These are phyloP conservation scores for Torulaspora quercuum DNA, from an alignment of 805 yeast species.

Conservation along the genomic window DNA sequence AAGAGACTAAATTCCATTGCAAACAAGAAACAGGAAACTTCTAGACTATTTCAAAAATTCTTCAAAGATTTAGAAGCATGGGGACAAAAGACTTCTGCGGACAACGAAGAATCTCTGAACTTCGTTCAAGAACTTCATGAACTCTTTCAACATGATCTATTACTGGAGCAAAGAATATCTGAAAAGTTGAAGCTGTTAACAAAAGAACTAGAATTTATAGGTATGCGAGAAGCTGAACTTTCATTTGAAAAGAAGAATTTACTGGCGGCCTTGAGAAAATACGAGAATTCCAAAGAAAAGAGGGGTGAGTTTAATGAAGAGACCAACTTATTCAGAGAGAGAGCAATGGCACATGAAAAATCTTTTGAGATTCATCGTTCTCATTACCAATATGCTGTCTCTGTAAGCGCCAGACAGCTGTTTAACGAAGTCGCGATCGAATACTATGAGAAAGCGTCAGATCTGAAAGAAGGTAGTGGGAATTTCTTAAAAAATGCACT, in stretches of 20 bases:
- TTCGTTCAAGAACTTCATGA: slow-evolving; percentile 25
- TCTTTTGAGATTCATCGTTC: slow-evolving; percentile 20
- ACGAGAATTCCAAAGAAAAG: slow-evolving; percentile 19
- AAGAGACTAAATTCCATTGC: slow-evolving; percentile 21
- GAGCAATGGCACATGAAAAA: slow-evolving; percentile 21
- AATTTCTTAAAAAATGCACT: slow-evolving; percentile 23
- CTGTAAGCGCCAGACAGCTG: slow-evolving; percentile 25
- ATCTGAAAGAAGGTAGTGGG: slow-evolving; percentile 26
- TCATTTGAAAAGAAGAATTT: slow-evolving; percentile 22
- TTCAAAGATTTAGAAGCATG: slow-evolving; percentile 21
- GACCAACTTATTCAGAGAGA: slow-evolving; percentile 24
- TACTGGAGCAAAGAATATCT: slow-evolving; percentile 24
- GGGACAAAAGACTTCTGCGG: slow-evolving; percentile 19
- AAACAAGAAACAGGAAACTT: slow-evolving; percentile 20
- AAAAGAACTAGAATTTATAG: slow-evolving; percentile 24
- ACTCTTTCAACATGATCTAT: slow-evolving; percentile 25
- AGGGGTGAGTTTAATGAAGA: slow-evolving; percentile 28
- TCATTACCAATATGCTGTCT: slow-evolving; percentile 26
- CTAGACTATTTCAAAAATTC: slow-evolving; percentile 22
- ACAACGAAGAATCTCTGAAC: slow-evolving; percentile 13
- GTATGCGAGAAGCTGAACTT: slow-evolving; percentile 28
- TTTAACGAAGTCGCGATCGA: slow-evolving; percentile 28
- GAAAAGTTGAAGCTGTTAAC: slow-evolving; percentile 18
- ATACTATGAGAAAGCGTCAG: slow-evolving; percentile 24
- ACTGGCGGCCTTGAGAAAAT: slow-evolving; percentile 20